A percentile compares a stretch with the other conserved stretches of the same genome.
Conservation (phyloP, 257 asterid genomes). For the Solanum sejunctum region DNA sequence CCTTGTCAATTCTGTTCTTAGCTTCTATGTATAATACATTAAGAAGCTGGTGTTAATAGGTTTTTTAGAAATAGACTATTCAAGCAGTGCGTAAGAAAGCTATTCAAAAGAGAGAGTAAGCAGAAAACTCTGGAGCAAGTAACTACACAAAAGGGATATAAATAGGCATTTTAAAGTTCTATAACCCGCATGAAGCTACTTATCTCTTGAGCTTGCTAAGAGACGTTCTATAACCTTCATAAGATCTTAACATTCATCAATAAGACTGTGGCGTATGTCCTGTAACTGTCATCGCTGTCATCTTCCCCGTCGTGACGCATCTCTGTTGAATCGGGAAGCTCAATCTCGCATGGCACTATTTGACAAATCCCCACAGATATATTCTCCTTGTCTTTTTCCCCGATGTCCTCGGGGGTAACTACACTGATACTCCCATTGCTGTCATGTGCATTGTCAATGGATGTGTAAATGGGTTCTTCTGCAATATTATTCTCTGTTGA, state of each 20-base stretch:
- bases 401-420: too few relatives aligned
- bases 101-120: neutral
- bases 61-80: neutral
- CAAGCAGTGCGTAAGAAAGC: neutral
- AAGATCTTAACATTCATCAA: neutral
- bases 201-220: too few relatives aligned
- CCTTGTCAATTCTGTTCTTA: too few relatives aligned
- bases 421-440: too few relatives aligned
- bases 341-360: neutral
- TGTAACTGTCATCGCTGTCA: neutral
- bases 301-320: neutral
- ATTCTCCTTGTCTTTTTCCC: neutral
- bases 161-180: neutral
- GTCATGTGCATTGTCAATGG: too few relatives aligned
- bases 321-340: neutral
- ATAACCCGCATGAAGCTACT: too few relatives aligned
- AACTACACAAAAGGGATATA: neutral
- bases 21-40: too few relatives aligned
- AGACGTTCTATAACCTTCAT: neutral
- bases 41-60: too few relatives aligned
- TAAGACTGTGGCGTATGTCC: neutral
- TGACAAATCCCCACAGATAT: neutral
- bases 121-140: neutral
- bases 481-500: too few relatives aligned
- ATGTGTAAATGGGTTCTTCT: too few relatives aligned